Conservation (phyloP, 345 rosid species). For the Kandelia obovata region DNA sequence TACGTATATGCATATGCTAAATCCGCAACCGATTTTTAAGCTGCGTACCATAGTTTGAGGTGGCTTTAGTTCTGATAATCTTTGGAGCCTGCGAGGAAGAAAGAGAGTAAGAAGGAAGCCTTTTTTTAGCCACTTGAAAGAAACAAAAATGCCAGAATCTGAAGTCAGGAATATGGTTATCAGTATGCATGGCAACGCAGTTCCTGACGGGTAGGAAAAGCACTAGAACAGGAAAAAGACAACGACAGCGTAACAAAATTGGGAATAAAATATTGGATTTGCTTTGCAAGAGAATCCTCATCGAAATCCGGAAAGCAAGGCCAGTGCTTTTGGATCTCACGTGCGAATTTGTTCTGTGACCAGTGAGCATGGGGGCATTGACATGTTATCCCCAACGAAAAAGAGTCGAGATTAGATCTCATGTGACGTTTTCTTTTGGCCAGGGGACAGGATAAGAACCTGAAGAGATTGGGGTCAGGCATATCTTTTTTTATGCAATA, state of each 20-base stretch:
- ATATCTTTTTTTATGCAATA: constrained; percentile 21
- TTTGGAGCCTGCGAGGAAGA: background rate
- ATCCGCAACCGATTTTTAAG: background rate
- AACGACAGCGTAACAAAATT: background rate
- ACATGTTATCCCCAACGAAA: background rate
- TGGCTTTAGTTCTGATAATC: background rate
- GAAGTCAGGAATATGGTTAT: background rate
- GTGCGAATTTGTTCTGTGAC: background rate
- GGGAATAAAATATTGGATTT: too few relatives aligned
- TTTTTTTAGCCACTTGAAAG: background rate
- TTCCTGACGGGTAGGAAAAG: background rate
- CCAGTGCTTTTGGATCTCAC: background rate
- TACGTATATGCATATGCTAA: too few relatives aligned
- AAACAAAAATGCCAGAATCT: too few relatives aligned
- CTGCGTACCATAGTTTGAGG: background rate
- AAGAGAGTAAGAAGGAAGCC: background rate
- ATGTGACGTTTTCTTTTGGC: constrained; percentile 11
- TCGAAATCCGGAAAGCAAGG: background rate
- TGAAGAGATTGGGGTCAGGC: constrained; percentile 14
- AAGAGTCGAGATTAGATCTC: background rate
- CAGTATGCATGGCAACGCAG: background rate
- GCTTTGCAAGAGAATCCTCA: background rate
- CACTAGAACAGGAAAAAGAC: background rate
- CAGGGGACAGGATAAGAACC: constrained; percentile 24
- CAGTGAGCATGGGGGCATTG: background rate